phyloP scores from a whole-genome alignment of 768 basidiomycete species.

The Trichaptum fuscoviolaceum region DNA sequence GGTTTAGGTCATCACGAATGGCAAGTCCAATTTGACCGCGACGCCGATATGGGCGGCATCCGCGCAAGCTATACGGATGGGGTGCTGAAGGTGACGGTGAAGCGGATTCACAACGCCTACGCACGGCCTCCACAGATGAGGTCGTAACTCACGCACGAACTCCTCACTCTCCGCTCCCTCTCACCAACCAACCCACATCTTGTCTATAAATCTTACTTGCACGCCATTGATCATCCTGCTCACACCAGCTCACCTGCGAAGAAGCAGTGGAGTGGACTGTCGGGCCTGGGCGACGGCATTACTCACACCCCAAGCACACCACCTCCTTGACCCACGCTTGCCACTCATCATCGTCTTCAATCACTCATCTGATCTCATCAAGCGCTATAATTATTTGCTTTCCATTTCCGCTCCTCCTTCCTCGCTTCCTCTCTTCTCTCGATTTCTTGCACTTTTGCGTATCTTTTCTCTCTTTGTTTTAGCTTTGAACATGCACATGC shows the following conservation, averaged over 20 bases:
- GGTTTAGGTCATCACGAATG: slow-evolving; percentile 22
- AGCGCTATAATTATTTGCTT: slow-evolving; percentile 1
- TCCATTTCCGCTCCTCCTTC: neutral
- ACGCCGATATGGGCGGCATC: slow-evolving; percentile 20
- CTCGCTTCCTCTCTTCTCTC: neutral
- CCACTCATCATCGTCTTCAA: neutral
- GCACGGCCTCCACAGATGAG: neutral
- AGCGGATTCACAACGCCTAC: slow-evolving; percentile 7
- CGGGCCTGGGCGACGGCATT: neutral
- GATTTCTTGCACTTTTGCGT: slow-evolving; percentile 7
- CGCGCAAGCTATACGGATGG: slow-evolving; percentile 18
- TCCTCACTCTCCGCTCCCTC: neutral
- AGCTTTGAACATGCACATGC: neutral
- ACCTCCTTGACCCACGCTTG: neutral
- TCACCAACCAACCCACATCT: neutral
- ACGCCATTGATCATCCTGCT: neutral
- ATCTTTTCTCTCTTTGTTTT: slow-evolving; percentile 11
- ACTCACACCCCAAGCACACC: neutral
- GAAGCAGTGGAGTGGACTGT: neutral
- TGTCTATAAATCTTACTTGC: neutral
- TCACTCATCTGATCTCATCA: neutral
- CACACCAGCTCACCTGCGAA: neutral
- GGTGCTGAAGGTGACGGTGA: slow-evolving; percentile 19
- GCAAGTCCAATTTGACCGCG: slow-evolving; percentile 20
- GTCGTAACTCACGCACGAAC: neutral